Percentiles rank a stretch among this genome's conserved stretches.
These are phyloP conservation scores for Venturiaceae sp. DNA, from an alignment of 2,329 filamentous ascomycete genomes.

Conservation along the genomic window DNA sequence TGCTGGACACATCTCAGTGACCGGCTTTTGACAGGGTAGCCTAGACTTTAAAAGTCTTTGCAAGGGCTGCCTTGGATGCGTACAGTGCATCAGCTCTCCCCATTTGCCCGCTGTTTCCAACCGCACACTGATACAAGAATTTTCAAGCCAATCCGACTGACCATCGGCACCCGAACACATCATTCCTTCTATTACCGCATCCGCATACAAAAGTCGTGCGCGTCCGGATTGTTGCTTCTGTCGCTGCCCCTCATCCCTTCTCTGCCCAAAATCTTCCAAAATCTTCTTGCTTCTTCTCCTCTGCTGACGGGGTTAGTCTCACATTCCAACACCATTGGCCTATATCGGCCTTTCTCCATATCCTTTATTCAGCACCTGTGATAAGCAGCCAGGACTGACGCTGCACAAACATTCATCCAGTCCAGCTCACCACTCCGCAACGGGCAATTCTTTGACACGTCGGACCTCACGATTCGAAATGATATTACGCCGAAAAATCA, in stretches of 20 bases:
- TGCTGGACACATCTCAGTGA: slow-evolving; percentile 8
- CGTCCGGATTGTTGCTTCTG: not conserved
- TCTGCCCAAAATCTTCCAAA: not conserved
- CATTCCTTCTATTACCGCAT: not conserved
- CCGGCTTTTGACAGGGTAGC: slow-evolving; percentile 7
- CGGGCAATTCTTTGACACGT: not conserved
- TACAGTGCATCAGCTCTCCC: not conserved
- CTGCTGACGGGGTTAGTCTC: slow-evolving; percentile 4
- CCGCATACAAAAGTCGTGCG: slow-evolving; percentile 5
- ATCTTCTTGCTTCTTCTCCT: not conserved
- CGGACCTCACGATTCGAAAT: slow-evolving; percentile 21
- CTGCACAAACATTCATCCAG: not conserved
- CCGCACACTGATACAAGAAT: slow-evolving; percentile 3
- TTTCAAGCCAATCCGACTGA: slow-evolving; percentile 2
- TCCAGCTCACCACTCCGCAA: not conserved
- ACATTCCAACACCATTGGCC: not conserved
- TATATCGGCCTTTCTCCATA: not conserved
- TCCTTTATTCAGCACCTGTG: not conserved
- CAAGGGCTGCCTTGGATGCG: slow-evolving; percentile 2
- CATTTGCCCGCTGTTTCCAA: slow-evolving; percentile 5
- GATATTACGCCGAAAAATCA: slow-evolving; percentile 27
- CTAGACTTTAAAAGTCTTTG: not conserved
- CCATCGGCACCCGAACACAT: slow-evolving; percentile 2
- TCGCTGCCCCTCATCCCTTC: not conserved
- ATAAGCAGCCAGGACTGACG: not conserved